Conservation (phyloP, 2,329 filamentous ascomycete species). For the Nigrospora sphaerica region DNA sequence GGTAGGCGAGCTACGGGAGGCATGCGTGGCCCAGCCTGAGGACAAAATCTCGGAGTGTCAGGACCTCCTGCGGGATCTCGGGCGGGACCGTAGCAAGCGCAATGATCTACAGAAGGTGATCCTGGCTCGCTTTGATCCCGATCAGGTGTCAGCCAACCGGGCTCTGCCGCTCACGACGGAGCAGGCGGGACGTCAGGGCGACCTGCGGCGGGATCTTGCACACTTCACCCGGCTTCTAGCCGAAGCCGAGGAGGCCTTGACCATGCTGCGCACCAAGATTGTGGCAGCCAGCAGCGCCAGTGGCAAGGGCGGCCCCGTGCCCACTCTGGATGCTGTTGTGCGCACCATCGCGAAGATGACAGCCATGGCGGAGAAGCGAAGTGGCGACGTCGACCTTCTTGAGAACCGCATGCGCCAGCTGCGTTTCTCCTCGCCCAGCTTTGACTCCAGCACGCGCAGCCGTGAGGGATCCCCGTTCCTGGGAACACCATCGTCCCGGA, state of each 20-base stretch:
- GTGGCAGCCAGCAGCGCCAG: constrained; percentile 47
- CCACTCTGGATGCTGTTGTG: constrained; percentile 86
- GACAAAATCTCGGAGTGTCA: constrained; percentile 63
- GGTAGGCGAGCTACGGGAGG: constrained; percentile 55
- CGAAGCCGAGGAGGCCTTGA: constrained; percentile 73
- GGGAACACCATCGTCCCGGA: constrained; percentile 23
- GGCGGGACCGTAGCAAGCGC: constrained; percentile 66
- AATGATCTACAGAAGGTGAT: constrained; percentile 75
- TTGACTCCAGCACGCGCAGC: constrained; percentile 28
- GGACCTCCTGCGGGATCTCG: constrained; percentile 62
- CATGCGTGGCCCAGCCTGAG: constrained; percentile 60
- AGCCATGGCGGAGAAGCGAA: constrained; percentile 82
- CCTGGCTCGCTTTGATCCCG: constrained; percentile 60
- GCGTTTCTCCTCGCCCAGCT: constrained; percentile 38
- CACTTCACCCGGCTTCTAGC: constrained; percentile 67
- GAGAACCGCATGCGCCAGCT: constrained; percentile 80
- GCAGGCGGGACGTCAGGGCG: constrained; percentile 74
- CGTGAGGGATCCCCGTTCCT: constrained; percentile 32
- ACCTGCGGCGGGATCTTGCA: constrained; percentile 70
- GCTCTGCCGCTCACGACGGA: constrained; percentile 76
- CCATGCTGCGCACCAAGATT: constrained; percentile 72
- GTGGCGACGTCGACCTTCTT: constrained; percentile 82
- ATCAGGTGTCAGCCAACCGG: constrained; percentile 55
- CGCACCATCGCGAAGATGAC: constrained; percentile 93
- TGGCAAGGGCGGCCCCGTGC: constrained; percentile 39